Evolutionary conservation across 1,139 yeast species (phyloP).

Genomic region (Suhomyces terraborum): DNA sequence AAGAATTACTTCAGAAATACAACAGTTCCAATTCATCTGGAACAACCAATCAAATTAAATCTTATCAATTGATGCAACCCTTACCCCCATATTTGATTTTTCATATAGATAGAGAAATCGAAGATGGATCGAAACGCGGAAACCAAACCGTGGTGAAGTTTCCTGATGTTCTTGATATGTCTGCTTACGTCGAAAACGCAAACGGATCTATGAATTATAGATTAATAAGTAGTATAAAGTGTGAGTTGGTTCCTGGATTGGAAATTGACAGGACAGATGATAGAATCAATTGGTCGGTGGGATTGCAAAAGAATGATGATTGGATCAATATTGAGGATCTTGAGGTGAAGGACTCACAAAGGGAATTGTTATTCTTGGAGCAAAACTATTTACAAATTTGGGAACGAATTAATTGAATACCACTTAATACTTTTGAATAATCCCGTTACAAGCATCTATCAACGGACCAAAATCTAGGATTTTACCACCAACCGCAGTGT

Average conservation of each 20-base stretch:
- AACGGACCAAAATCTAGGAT: slow-evolving; percentile 10
- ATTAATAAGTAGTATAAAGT: slow-evolving; percentile 54
- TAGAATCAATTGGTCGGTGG: slow-evolving; percentile 52
- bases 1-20: slow-evolving; percentile 50
- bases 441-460: slow-evolving; percentile 9
- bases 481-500: slow-evolving; percentile 12
- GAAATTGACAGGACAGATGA: slow-evolving; percentile 30
- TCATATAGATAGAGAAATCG: slow-evolving; percentile 54
- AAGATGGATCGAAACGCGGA: slow-evolving; percentile 30
- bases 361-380: slow-evolving; percentile 61
- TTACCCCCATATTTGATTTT: slow-evolving; percentile 58
- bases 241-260: slow-evolving; percentile 32
- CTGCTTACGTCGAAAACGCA: slow-evolving; percentile 28
- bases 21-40: slow-evolving; percentile 28
- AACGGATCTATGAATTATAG: slow-evolving; percentile 36
- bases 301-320: slow-evolving; percentile 38
- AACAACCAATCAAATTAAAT: slow-evolving; percentile 26
- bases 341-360: slow-evolving; percentile 47
- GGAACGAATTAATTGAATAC: slow-evolving; percentile 35
- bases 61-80: slow-evolving; percentile 40
- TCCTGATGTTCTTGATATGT: slow-evolving; percentile 48
- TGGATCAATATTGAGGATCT: slow-evolving; percentile 66
- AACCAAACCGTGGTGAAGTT: slow-evolving; percentile 70
- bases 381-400: slow-evolving; percentile 72
- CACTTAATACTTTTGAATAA: slow-evolving; percentile 9